Evolutionary conservation across 2,329 filamentous ascomycete species (phyloP).

Genomic region (Epicoccum nigrum): DNA sequence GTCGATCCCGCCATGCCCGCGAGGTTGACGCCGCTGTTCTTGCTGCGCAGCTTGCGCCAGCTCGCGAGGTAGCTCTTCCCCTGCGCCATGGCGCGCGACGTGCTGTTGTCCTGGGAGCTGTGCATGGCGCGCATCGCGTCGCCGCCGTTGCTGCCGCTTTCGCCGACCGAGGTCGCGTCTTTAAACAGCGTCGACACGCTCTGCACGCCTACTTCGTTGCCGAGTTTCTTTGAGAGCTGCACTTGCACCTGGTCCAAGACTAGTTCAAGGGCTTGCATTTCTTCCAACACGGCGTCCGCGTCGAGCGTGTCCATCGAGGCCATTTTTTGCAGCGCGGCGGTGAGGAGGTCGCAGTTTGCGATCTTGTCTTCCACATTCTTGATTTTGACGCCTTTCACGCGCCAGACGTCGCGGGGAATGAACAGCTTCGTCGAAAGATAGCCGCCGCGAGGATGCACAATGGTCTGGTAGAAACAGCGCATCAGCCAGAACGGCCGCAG

Average conservation of each 20-base stretch:
- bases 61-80: slow-evolving; percentile 80
- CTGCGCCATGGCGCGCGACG: slow-evolving; percentile 44
- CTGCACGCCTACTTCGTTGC: slow-evolving; percentile 89
- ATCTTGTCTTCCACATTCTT: slow-evolving; percentile 94
- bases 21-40: slow-evolving; percentile 72
- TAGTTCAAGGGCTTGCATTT: slow-evolving; percentile 88
- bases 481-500: slow-evolving; percentile 98
- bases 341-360: slow-evolving; percentile 86
- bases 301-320: slow-evolving; percentile 85
- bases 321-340: slow-evolving; percentile 84
- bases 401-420: slow-evolving; percentile 90
- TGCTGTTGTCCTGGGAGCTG: slow-evolving; percentile 39
- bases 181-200: slow-evolving; percentile 76
- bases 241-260: slow-evolving; percentile 86
- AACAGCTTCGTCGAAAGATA: slow-evolving; percentile 93
- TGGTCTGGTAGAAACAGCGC: slow-evolving; percentile 89
- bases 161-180: slow-evolving; percentile 59
- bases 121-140: slow-evolving; percentile 30
- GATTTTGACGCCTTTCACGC: slow-evolving; percentile 90
- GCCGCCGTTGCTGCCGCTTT: slow-evolving; percentile 29
- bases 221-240: slow-evolving; percentile 79
- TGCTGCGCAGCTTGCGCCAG: slow-evolving; percentile 88
- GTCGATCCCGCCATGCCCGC: slow-evolving; percentile 58
- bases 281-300: slow-evolving; percentile 88
- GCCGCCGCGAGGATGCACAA: slow-evolving; percentile 87